Evolutionary conservation across 2,329 filamentous ascomycete genomes (phyloP), one percentile per base, ranked within the genome.

Genomic region (Dothistroma pini): DNA sequence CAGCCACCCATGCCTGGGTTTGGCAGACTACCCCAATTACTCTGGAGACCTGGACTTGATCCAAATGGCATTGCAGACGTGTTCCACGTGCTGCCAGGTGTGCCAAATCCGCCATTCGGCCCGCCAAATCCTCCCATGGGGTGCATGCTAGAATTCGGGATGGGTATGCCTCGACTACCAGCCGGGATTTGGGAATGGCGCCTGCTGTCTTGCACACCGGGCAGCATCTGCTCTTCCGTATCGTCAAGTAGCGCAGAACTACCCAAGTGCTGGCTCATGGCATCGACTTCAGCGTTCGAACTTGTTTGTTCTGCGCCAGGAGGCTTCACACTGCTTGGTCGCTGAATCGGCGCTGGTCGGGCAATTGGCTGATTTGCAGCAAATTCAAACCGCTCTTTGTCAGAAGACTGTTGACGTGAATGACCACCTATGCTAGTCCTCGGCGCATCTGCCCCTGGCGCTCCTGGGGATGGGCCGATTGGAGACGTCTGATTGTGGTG

Each of bases 161-260:
- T 64, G 19, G 60, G 66, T 49, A 66, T 68, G 44, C 64, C 63
- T 16, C 66, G 62, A 50, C 63, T 54, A 34, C 71, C 72, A 59
- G 62, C 70, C 59, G 66, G 69, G 29, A 79, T 69, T 56, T 74
- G 78, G 10, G 70, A 72, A 21, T 75, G 69, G 29, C 78, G 74
- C 44, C 79, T 72, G 58, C 66, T 68, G 58, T 77, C 71, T 60
- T 63, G 62, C 10, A 53, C 47, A 61, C 75, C 71, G 67, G 78
- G 64, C 76, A 83, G 72, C 80, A 89, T 76, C 80, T 90, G 70
- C 75, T 87, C 78, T 71, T 96, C 92, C 14, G 75, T 72, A 63
- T 88, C 86, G 64, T 87, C 86, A 48, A 97, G 80, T 12, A 99
- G 80, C 12, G 93, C 95, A 69, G 91, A 93, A 75, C 93, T 97